phyloP scores from a whole-genome alignment of 805 yeast species.

The Candida wancherniae region DNA sequence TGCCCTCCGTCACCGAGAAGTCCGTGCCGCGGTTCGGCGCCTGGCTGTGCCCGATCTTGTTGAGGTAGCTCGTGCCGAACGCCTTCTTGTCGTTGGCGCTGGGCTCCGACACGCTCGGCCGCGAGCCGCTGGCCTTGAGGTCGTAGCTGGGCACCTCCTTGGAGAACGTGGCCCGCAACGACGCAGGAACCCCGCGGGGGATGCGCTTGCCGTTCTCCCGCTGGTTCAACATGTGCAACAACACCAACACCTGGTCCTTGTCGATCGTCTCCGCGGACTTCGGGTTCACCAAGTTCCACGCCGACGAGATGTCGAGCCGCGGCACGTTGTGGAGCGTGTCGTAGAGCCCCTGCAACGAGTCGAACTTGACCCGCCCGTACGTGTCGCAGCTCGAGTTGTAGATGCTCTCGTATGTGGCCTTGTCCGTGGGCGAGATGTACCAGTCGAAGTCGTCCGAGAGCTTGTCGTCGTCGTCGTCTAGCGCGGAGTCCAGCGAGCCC shows the following conservation, averaged over 20 bases:
- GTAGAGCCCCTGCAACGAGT: constrained; percentile 65
- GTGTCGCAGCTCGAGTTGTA: constrained; percentile 70
- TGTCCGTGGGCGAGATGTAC: constrained; percentile 92
- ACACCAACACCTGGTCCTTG: constrained; percentile 86
- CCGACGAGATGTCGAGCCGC: constrained; percentile 75
- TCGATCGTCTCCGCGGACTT: constrained; percentile 82
- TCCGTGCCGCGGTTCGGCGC: constrained; percentile 54
- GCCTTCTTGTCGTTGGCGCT: constrained; percentile 23
- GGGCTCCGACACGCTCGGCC: constrained; percentile 12
- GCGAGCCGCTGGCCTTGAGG: constrained; percentile 25
- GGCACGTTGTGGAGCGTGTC: constrained; percentile 69
- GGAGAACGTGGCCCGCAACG: constrained; percentile 84
- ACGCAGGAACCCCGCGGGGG: constrained; percentile 93
- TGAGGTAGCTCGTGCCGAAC: constrained; percentile 53
- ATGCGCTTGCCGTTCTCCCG: constrained; percentile 78
- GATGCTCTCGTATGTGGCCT: constrained; percentile 69
- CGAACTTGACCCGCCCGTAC: constrained; percentile 75
- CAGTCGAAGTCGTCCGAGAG: constrained; percentile 78
- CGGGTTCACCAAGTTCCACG: constrained; percentile 96
- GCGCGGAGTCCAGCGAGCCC: constrained; percentile 17
- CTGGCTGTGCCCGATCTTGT: constrained; percentile 50
- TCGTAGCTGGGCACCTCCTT: constrained; percentile 78
- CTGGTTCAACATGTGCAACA: constrained; percentile 86
- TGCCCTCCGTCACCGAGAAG: constrained; percentile 65
- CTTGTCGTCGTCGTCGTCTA: constrained; percentile 61